These are phyloP conservation scores for Penicillium mononematosum DNA, from an alignment of 495 filamentous ascomycete genomes.

Conservation along the genomic window DNA sequence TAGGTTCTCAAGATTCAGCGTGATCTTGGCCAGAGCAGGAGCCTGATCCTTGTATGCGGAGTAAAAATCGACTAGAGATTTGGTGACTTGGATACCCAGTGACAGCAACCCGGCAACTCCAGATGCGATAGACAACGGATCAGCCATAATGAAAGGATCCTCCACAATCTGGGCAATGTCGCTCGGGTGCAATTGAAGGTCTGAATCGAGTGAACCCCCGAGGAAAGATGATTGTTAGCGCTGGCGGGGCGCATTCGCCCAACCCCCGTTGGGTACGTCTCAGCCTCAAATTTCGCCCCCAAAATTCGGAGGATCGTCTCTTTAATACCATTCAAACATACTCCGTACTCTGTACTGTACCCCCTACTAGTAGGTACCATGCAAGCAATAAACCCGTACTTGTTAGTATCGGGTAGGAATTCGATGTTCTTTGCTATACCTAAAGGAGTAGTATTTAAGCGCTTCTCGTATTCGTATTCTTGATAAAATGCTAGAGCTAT, in stretches of 20 bases:
- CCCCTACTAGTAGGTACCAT: no score
- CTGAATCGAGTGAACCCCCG: not conserved
- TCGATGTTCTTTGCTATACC: no score
- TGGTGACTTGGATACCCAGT: slow-evolving; percentile 31
- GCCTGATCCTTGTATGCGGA: slow-evolving; percentile 22
- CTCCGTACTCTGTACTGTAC: no score
- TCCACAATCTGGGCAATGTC: not conserved
- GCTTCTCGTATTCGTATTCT: not conserved
- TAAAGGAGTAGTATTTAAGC: not conserved
- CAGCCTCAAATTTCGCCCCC: not conserved
- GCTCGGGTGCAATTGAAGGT: not conserved
- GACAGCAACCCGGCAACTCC: slow-evolving; percentile 29
- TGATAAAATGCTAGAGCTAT: not conserved
- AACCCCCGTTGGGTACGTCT: not conserved
- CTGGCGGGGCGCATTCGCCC: not conserved
- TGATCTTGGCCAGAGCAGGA: slow-evolving; percentile 17
- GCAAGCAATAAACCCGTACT: no score
- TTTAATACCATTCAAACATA: no score
- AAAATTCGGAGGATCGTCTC: not conserved
- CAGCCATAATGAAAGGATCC: slow-evolving; percentile 18
- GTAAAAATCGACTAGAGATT: slow-evolving; percentile 30
- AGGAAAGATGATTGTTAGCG: not conserved
- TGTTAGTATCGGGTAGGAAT: no score
- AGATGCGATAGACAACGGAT: slow-evolving; percentile 33
- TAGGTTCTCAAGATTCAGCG: slow-evolving; percentile 21